These are phyloP conservation scores for Colletotrichum sojae DNA, from an alignment of 2,329 filamentous ascomycete species.

Conservation along the genomic window DNA sequence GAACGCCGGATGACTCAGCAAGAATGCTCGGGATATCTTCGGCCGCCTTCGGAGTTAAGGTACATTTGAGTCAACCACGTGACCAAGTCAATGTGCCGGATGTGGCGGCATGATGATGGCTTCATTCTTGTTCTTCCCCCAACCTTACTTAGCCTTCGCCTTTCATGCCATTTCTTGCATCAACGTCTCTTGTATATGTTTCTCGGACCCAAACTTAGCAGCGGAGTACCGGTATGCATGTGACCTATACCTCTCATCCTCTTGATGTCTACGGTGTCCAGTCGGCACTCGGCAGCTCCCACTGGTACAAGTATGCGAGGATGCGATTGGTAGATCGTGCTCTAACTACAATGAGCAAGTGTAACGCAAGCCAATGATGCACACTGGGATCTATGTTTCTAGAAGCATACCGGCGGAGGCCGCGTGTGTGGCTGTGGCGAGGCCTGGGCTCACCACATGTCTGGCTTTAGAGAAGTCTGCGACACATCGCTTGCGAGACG, in stretches of 20 bases:
- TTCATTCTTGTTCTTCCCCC: no score
- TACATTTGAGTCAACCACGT: no score
- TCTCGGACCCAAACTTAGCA: not conserved
- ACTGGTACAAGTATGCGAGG: not conserved
- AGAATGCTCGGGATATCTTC: not conserved
- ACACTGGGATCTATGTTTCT: not conserved
- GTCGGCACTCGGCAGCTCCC: no score
- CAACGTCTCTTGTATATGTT: not conserved
- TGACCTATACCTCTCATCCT: not conserved
- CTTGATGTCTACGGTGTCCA: not conserved
- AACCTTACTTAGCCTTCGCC: no score
- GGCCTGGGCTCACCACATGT: not conserved
- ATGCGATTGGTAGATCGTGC: constrained; percentile 23
- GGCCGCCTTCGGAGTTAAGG: no score
- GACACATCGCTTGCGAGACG: not conserved
- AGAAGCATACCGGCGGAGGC: not conserved
- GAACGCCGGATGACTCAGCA: not conserved
- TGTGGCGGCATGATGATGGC: no score
- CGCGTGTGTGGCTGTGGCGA: constrained; percentile 13
- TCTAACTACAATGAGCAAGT: not conserved
- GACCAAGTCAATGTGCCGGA: no score
- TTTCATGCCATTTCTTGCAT: not conserved
- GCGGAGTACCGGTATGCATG: not conserved
- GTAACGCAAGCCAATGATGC: not conserved
- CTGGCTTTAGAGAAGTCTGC: not conserved